phyloP scores from a whole-genome alignment of 805 yeast species.

The Saccharomycopsis schoenii region DNA sequence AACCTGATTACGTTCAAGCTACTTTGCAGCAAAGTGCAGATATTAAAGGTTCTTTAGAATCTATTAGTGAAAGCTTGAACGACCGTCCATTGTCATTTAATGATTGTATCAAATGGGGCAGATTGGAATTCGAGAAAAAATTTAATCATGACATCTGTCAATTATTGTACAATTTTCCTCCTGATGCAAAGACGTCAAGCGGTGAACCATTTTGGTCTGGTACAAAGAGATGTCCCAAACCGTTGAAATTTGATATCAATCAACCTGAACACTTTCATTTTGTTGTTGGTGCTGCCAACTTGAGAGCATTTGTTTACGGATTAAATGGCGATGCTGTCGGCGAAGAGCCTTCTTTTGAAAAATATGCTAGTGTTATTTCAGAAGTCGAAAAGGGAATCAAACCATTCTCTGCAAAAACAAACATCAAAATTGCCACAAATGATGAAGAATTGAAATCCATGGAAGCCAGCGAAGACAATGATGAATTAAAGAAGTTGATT shows the following conservation, averaged over 20 bases:
- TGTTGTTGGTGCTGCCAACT: slow-evolving; percentile 80
- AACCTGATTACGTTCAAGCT: slow-evolving; percentile 86
- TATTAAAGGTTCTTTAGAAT: slow-evolving; percentile 74
- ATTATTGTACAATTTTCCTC: slow-evolving; percentile 88
- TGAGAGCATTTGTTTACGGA: slow-evolving; percentile 86
- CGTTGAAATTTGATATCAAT: slow-evolving; percentile 67
- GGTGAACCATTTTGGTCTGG: slow-evolving; percentile 98
- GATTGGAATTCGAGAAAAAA: slow-evolving; percentile 77
- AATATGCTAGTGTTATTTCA: slow-evolving; percentile 45
- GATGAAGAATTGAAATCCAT: slow-evolving; percentile 70
- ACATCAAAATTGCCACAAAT: slow-evolving; percentile 70
- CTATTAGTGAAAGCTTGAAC: slow-evolving; percentile 65
- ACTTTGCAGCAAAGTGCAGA: slow-evolving; percentile 89
- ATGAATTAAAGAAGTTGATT: slow-evolving; percentile 58
- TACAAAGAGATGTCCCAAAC: slow-evolving; percentile 90
- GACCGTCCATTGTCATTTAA: slow-evolving; percentile 84
- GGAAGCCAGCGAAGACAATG: slow-evolving; percentile 44
- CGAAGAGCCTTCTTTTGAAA: slow-evolving; percentile 32
- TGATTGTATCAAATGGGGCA: slow-evolving; percentile 93
- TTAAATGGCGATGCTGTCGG: slow-evolving; percentile 58
- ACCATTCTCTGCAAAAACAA: slow-evolving; percentile 67
- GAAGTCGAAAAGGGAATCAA: slow-evolving; percentile 33
- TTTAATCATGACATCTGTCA: slow-evolving; percentile 82
- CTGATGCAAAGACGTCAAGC: slow-evolving; percentile 78
- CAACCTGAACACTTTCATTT: slow-evolving; percentile 75